Evolutionary conservation across 805 yeast species (phyloP), one percentile per base, ranked within the genome.

Genomic region (Osmozyma mogii): DNA sequence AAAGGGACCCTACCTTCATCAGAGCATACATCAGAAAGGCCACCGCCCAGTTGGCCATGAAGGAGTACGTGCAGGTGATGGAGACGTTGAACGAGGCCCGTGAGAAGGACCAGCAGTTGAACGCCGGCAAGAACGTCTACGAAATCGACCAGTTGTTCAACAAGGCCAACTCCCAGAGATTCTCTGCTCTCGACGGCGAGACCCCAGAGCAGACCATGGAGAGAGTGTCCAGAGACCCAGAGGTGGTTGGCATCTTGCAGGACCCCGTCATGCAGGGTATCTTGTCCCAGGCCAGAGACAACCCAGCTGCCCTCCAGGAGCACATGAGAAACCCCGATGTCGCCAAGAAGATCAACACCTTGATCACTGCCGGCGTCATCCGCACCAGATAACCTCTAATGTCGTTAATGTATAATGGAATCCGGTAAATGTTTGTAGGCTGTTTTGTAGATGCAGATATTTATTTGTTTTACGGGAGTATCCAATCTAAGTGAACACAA

Each of bases 21-120:
- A 83, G 95, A 65, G 98, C 97, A 3, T 92, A 88, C 57, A 83
- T 92, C 43, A 80, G 98, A 65, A 92, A 92, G 68, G 97, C 99
- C 22, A 84, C 78, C 43, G 95, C 96, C 12, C 85, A 81, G 64
- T 71, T 87, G 52, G 88, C 94, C 22, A 80, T 85, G 72, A 82
- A 80, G 57, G 95, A 92, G 52, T 89, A 72, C 63, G 67, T 83
- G 30, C 72, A 74, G 45, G 84, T 88, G 38, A 67, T 84, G 49
- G 94, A 84, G 47, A 84, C 96, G 9, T 68, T 92, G 42, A 76
- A 76, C 30, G 68, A 50, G 10, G 98, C 95, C 6, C 78, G 89
- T 47, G 72, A 70, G 18, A 73, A 76, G 49, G 97, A 88, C 58
- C 47, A 64, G 25, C 78, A 76, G 39, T 55, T 68, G 34, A 77